Conservation (phyloP, 495 filamentous ascomycete species). For the Articulospora tetracladia region DNA sequence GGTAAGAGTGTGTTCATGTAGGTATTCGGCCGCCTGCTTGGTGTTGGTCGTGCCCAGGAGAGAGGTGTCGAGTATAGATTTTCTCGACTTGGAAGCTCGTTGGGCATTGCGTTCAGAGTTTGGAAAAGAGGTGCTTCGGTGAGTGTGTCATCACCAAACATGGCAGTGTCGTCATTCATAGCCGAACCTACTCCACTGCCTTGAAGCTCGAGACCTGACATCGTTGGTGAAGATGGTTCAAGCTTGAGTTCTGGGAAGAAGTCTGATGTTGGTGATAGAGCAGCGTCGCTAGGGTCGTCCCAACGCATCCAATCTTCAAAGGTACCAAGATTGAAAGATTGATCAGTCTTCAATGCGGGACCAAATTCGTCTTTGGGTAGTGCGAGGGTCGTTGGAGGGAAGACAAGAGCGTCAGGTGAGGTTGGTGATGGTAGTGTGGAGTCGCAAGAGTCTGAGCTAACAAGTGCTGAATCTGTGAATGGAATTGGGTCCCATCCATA, state of each 20-base stretch:
- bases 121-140: constrained; percentile 20
- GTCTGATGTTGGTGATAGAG: constrained; percentile 13
- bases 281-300: constrained; percentile 20
- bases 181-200: not conserved
- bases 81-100: constrained; percentile 6
- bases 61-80: constrained; percentile 20
- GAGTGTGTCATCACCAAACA: constrained; percentile 16
- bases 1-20: constrained; percentile 10
- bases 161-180: constrained; percentile 8
- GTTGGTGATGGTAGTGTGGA: constrained; percentile 20
- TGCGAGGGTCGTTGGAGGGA: constrained; percentile 2
- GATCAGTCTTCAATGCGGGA: constrained; percentile 12
- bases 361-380: constrained; percentile 4
- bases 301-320: constrained; percentile 26
- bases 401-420: constrained; percentile 3
- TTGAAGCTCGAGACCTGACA: constrained; percentile 15
- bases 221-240: constrained; percentile 15
- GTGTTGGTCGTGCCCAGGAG: constrained; percentile 14
- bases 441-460: constrained; percentile 19
- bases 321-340: constrained; percentile 17
- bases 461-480: constrained; percentile 10
- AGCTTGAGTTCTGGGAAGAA: constrained; percentile 22
- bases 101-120: constrained; percentile 6
- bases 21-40: not conserved
- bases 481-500: constrained; percentile 11